Conservation (phyloP, 2,329 filamentous ascomycete genomes). For the Colletotrichum plurivorum region DNA sequence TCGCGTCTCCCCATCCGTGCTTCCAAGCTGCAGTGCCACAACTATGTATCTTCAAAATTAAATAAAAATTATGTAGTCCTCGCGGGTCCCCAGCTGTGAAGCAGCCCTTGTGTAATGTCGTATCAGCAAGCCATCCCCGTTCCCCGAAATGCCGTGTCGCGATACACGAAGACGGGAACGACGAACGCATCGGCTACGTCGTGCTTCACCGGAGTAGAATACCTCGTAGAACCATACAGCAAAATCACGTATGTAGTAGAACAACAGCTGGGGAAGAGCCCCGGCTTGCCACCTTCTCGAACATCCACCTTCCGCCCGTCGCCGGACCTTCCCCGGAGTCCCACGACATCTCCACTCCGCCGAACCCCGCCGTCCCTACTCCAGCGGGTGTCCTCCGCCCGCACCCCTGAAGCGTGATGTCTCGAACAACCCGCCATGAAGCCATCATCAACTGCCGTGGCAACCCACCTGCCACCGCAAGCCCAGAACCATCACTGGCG, state of each 20-base stretch:
- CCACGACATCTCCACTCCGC: no score
- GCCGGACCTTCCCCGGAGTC: no score
- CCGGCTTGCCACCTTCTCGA: slow-evolving; percentile 9
- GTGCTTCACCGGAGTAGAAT: no score
- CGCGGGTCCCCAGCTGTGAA: slow-evolving; percentile 3
- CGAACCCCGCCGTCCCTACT: no score
- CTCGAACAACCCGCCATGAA: background rate
- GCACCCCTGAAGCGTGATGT: no score
- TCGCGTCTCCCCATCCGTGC: slow-evolving; percentile 26
- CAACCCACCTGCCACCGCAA: background rate
- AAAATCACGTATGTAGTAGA: background rate
- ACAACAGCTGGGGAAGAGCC: background rate
- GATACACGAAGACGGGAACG: background rate
- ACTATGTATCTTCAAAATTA: no score
- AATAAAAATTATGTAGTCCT: background rate
- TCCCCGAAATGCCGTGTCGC: background rate
- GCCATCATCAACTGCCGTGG: background rate
- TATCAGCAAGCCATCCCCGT: background rate
- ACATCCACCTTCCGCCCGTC: background rate
- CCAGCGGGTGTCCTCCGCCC: no score
- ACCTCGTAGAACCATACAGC: background rate
- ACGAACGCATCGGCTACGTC: background rate
- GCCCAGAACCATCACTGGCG: no score
- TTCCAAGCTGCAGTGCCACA: slow-evolving; percentile 3
- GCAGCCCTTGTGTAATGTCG: background rate